Evolutionary conservation across 768 basidiomycete genomes (phyloP), one percentile per base, ranked within the genome.

Genomic region (Kwoniella sp.): DNA sequence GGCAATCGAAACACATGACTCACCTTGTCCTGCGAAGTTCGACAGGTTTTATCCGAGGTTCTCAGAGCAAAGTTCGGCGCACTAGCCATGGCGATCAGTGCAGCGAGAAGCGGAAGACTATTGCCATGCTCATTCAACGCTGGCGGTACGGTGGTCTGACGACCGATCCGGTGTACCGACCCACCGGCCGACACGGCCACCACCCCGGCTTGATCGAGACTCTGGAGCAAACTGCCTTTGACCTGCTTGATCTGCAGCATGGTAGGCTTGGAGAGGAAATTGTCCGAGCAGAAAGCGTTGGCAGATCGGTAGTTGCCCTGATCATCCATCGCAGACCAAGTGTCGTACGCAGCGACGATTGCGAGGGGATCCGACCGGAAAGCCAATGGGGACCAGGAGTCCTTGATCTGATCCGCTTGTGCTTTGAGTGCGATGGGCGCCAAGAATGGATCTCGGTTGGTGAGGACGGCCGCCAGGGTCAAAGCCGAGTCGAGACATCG

Each of bases 41-140:
- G 79, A 5, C 78, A 79, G 2, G 53, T 62, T 69, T 78, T 83
- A 37, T 84, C 84, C 1, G 83, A 80, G 5, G 81, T 83, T 45
- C 86, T 78, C 46, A 93, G 80, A 3, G 87, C 90, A 71, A 91
- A 93, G 72, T 92, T 91, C 20, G 91, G 91, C 64, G 92, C 89
- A 1, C 82, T 82, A 0, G 88, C 89, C 45, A 88, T 81, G 9
- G 89, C 82, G 66, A 95, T 87, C 46, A 96, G 77, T 7, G 85
- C 89, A 11, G 87, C 83, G 25, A 93, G 76, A 22, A 95, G 74
- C 10, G 91, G 87, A 14, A 84, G 69, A 20, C 56, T 57, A 11
- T 66, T 47, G 14, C 40, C 61, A 72, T 73, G 56, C 55, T 74
- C 65, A 55, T 76, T 52, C 44, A 72, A 50, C 28, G 63, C 41